Base-by-base conservation (phyloP, 345 rosid species). In the Mallotus nudiflorus region DNA sequence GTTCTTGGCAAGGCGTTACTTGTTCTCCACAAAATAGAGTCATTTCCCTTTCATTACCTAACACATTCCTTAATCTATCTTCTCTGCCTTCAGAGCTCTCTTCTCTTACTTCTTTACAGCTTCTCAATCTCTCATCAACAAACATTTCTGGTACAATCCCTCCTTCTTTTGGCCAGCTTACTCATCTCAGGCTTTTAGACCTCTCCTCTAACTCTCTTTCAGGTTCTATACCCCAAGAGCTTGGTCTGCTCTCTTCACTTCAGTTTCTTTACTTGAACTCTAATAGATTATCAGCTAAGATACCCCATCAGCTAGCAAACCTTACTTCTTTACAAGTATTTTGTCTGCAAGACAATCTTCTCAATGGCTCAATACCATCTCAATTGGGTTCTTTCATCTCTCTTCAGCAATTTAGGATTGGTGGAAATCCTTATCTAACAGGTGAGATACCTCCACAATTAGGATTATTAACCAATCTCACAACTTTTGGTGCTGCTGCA, bases 401-500 rank as follows among this genome's bases (percentile, higher is more conserved):
- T 52, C 89, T 94, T 61, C 97, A 88, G 63, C 86, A 94, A 81
- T 76, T 94, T 35, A 82, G 97, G 64, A 70, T 94, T 42, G 97
- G 98, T 2, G 98, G 98, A 1, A 91, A 91, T 71, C 97, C 98
- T 40, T 81, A 82, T 77, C 68, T 94, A 7, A 80, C 86, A 22
- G 97, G 98, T 11, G 89, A 85, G 44, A 88, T 94, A 57, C 98
- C 98, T 29, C 67, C 86, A 20, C 84, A 91, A 67, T 69, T 94
- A 33, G 98, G 98, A 40, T 57, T 83, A 12, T 84, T 94, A 64
- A 84, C 72, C 66, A 94, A 94, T 68, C 84, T 94, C 70, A 94
- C 97, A 75, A 94, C 96, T 29, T 78, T 94, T 58, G 98, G 98
- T 25, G 87, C 85, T 48, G 97, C 98, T n/a, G 93, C 96, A 31